Evolutionary conservation across 768 basidiomycete genomes (phyloP).

Genomic region (Macrocybe gigantea): DNA sequence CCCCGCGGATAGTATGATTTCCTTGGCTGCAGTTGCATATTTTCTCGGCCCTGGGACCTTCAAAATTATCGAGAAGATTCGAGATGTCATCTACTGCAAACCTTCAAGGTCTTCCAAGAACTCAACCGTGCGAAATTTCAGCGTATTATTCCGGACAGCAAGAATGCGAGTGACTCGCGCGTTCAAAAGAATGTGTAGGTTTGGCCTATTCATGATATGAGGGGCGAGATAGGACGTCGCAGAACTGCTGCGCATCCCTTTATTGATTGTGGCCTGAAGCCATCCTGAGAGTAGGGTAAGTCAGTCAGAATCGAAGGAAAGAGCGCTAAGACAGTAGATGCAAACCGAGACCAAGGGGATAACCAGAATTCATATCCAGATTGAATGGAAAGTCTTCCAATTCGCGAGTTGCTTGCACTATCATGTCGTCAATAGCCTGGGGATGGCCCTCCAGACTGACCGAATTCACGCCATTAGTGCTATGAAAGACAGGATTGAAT

Average conservation of each 20-base stretch:
- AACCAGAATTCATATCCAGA: constrained; percentile 18
- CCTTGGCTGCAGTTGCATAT: constrained; percentile 16
- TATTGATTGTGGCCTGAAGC: constrained; percentile 17
- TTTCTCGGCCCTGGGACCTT: constrained; percentile 1
- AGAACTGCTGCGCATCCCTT: constrained; percentile 21
- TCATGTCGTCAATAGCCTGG: constrained; percentile 16
- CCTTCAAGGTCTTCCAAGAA: constrained; percentile 11
- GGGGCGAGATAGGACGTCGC: constrained; percentile 24
- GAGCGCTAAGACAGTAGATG: background rate
- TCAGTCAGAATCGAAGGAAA: background rate
- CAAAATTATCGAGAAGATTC: background rate
- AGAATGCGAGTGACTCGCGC: constrained; percentile 15
- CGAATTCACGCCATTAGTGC: constrained; percentile 19
- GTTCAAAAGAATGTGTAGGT: constrained; percentile 22
- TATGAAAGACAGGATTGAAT: constrained; percentile 24
- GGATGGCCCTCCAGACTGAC: constrained; percentile 25
- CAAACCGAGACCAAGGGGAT: constrained; percentile 20
- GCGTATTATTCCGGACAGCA: background rate
- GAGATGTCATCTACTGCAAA: background rate
- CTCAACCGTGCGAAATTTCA: constrained; percentile 13
- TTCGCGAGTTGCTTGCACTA: constrained; percentile 23
- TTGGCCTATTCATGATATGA: constrained; percentile 15
- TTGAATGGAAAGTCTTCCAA: constrained; percentile 19
- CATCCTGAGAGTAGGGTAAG: constrained; percentile 13
- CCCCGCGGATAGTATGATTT: constrained; percentile 27